Evolutionary conservation across 2,329 filamentous ascomycete species (phyloP), one percentile per base, ranked within the genome.

Genomic region (Penicillium sp.): DNA sequence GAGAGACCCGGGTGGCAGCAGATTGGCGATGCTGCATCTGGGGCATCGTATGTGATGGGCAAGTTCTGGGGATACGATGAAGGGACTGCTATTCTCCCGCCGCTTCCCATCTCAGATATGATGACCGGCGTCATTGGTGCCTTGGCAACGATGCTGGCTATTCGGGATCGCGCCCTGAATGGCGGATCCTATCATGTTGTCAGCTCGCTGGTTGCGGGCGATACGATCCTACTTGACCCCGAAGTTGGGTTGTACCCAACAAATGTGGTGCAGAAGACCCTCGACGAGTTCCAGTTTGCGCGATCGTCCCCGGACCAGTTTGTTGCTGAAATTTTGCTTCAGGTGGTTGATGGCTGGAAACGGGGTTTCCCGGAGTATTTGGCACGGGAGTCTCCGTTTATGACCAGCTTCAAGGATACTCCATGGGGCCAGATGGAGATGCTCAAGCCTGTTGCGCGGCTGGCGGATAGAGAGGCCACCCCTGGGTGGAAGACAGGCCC

Each of bases 1-100:
- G 70, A 75, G 55, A 71, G 81, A 0, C 78, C 79, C 1, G 82
- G 81, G 4, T 84, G 82, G 81, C 80, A 83, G 69, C 81, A 84
- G 65, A 81, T 84, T 54, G 79, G 78, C 43, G 79, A 82, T 74
- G 79, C 64, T 4, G 77, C 75, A 31, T 71, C 73, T 2, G 76
- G 77, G 0, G 72, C 71, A n/a, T 77, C 74, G 1, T 75, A 74
- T 41, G 65, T 75, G 6, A 76, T 70, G 20, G 78, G 75, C 3
- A 68, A 67, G 35, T 70, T 75, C 1, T 67, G 77, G 25, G 72
- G 71, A 3, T 59, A 56, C 28, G 49, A 54, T 3, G 60, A 64
- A 10, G 64, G 60, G 2, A 63, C 51, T 11, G 5, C 67, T 53
- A 58, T 67, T 15, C 57, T 70, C 3, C 67, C 64, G 0, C 63